Evolutionary conservation across 2,329 filamentous ascomycete species (phyloP).

Genomic region (Periconia sp.): DNA sequence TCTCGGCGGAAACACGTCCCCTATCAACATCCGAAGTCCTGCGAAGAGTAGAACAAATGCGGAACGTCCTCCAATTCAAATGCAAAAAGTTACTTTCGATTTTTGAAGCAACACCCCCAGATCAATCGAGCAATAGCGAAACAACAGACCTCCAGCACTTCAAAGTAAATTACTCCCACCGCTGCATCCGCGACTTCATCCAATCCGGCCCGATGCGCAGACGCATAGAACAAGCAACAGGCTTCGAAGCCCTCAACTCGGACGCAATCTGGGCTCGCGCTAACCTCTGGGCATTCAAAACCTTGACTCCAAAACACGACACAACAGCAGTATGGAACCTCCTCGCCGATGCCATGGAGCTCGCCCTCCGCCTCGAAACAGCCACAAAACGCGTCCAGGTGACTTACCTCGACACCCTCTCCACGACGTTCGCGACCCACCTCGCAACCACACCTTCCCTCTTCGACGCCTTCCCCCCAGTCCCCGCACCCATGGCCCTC

Average conservation of each 20-base stretch:
- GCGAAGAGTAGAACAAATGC: constrained; percentile 24
- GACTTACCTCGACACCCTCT: constrained; percentile 28
- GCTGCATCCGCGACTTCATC: constrained; percentile 29
- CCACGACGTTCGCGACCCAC: constrained; percentile 20
- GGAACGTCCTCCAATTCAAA: constrained; percentile 18
- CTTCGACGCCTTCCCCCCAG: constrained; percentile 7
- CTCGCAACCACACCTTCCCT: constrained; percentile 17
- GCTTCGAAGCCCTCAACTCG: constrained; percentile 18
- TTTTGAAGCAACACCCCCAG: constrained; percentile 23
- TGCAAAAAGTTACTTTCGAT: constrained; percentile 29
- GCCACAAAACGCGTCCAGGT: constrained; percentile 23
- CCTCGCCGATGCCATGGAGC: constrained; percentile 25
- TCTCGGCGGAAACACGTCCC: constrained; percentile 25
- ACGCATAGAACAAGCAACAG: constrained; percentile 8
- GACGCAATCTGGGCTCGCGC: constrained; percentile 32
- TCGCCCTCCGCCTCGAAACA: constrained; percentile 21
- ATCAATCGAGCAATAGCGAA: constrained; percentile 5
- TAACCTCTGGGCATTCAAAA: constrained; percentile 30
- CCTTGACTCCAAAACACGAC: constrained; percentile 13
- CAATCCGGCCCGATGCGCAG: constrained; percentile 15
- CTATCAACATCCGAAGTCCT: constrained; percentile 23
- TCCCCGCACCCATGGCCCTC: constrained; percentile 1
- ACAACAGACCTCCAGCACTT: constrained; percentile 13
- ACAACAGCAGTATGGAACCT: constrained; percentile 24
- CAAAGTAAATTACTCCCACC: constrained; percentile 34